phyloP scores from a whole-genome alignment of 805 yeast genomes.

The Millerozyma acaciae region DNA sequence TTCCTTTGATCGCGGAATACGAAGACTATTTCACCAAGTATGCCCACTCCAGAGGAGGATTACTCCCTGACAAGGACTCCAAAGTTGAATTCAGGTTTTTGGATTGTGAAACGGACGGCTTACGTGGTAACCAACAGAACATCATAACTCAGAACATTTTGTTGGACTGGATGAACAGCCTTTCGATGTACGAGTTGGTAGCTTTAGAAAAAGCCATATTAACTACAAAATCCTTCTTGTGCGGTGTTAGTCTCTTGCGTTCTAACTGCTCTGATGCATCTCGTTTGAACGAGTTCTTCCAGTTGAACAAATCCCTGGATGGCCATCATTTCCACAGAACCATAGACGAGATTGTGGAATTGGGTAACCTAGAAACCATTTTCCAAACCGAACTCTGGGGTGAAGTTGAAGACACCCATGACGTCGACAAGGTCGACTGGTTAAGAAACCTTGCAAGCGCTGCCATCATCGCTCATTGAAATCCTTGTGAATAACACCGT shows the following conservation, averaged over 20 bases:
- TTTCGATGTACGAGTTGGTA: constrained; percentile 75
- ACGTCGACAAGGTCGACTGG: constrained; percentile 90
- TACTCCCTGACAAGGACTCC: constrained; percentile 18
- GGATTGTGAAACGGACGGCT: constrained; percentile 79
- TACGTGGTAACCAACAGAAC: constrained; percentile 76
- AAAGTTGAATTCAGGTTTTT: constrained; percentile 48
- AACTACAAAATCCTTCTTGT: constrained; percentile 78
- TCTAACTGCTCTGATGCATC: constrained; percentile 29
- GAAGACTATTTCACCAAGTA: constrained; percentile 53
- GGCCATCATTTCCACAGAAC: constrained; percentile 37
- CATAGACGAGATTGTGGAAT: constrained; percentile 68
- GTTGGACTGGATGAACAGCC: constrained; percentile 53
- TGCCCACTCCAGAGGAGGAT: constrained; percentile 24
- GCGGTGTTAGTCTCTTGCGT: constrained; percentile 68
- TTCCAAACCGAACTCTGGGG: constrained; percentile 94
- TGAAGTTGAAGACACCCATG: constrained; percentile 97
- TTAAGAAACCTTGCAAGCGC: constrained; percentile 80
- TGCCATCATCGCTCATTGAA: constrained; percentile 40
- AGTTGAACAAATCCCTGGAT: constrained; percentile 28
- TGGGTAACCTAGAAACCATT: constrained; percentile 77
- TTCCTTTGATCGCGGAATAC: constrained; percentile 68
- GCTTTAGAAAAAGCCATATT: constrained; percentile 89
- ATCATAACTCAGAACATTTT: constrained; percentile 59
- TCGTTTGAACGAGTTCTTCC: constrained; percentile 22
- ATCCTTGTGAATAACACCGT: background rate